phyloP scores from a whole-genome alignment of 1,284 basidiomycete species.

The Pholiota adiposa region DNA sequence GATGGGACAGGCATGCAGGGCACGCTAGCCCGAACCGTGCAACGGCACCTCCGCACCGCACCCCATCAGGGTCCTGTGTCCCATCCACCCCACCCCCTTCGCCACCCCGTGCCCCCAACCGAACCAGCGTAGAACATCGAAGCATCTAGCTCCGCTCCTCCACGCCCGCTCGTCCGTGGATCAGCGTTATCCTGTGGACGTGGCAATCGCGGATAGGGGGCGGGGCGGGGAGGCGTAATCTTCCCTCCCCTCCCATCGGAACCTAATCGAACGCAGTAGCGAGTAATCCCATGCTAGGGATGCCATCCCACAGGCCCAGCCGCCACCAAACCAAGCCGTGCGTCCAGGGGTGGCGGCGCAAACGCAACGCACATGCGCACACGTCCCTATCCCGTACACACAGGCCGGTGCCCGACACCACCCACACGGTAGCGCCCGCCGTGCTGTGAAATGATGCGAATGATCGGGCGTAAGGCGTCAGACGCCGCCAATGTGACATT shows the following conservation, averaged over 20 bases:
- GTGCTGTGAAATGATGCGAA: too few species aligned
- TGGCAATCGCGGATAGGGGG: background rate
- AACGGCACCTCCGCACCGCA: too few species aligned
- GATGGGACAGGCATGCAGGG: too few species aligned
- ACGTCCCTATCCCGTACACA: too few species aligned
- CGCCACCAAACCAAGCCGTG: too few species aligned
- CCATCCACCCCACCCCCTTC: too few species aligned
- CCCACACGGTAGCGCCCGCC: background rate
- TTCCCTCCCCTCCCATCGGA: background rate
- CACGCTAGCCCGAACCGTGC: too few species aligned
- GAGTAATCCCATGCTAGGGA: background rate
- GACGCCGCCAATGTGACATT: background rate
- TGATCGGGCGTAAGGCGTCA: background rate
- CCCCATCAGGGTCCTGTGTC: too few species aligned
- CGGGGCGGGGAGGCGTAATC: background rate
- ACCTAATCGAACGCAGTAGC: background rate
- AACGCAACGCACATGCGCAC: too few species aligned
- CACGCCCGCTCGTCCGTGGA: slow-evolving; percentile 1
- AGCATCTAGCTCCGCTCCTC: background rate
- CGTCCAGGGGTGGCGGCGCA: too few species aligned
- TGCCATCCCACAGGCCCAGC: background rate
- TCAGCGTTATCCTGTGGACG: background rate
- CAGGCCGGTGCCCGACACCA: background rate
- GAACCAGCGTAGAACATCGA: slow-evolving; percentile 1
- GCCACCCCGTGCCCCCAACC: background rate